These are phyloP conservation scores for Fomitopsis schrenkii DNA, from an alignment of 1,284 basidiomycete genomes.

Conservation along the genomic window DNA sequence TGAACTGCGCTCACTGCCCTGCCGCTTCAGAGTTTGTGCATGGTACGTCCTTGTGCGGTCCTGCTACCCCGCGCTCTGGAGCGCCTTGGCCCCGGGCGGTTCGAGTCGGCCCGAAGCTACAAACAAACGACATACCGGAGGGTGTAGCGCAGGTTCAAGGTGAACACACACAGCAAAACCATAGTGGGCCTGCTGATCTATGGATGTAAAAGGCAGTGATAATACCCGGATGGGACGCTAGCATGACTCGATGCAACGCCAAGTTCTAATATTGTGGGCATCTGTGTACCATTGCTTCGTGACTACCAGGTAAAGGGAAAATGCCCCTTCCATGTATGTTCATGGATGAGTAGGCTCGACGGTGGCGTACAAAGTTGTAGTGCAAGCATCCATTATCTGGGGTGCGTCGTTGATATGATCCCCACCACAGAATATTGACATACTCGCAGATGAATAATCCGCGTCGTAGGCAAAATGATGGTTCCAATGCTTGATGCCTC, in stretches of 20 bases:
- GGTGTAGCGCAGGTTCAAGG: neutral
- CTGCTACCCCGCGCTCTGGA: neutral
- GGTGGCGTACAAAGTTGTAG: too few species aligned
- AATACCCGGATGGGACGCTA: too few species aligned
- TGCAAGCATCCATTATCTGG: neutral
- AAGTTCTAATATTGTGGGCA: too few species aligned
- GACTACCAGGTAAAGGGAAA: too few species aligned
- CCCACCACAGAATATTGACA: neutral
- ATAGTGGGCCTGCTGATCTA: neutral
- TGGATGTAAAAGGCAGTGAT: too few species aligned
- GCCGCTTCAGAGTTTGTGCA: neutral
- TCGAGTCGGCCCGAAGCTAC: neutral
- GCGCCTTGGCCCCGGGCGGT: neutral
- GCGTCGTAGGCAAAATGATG: neutral
- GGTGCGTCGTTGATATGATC: neutral
- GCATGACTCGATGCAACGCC: too few species aligned
- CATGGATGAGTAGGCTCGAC: too few species aligned
- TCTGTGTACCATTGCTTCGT: too few species aligned
- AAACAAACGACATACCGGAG: neutral
- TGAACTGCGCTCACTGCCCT: neutral
- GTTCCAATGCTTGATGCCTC: neutral
- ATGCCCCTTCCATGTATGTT: too few species aligned
- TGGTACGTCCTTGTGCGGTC: neutral
- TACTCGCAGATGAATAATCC: neutral
- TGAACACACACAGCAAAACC: neutral